Percentiles rank a stretch among this genome's conserved stretches.
Conservation (phyloP, 23 red algal species). For the Agarophyton chilense region DNA sequence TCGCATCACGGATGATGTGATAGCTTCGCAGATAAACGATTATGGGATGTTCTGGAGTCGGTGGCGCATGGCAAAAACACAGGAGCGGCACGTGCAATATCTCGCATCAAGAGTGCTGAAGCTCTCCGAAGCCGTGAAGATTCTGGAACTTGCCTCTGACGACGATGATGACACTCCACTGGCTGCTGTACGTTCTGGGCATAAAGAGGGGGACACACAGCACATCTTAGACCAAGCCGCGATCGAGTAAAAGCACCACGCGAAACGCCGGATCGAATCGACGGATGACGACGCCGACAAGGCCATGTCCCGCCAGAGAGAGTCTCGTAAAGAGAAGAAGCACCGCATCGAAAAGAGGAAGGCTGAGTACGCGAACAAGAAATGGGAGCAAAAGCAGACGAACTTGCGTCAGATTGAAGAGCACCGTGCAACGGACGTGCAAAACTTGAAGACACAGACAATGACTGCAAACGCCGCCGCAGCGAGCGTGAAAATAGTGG, state of each 20-base stretch:
- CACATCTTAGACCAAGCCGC: constrained; percentile 15
- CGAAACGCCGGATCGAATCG: neutral
- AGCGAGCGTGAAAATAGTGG: neutral
- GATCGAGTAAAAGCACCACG: neutral
- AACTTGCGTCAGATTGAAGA: neutral
- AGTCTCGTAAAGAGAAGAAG: neutral
- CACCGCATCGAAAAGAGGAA: neutral
- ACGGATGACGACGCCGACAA: neutral
- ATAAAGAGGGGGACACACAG: too few species aligned
- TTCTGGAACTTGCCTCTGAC: too few species aligned
- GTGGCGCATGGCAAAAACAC: too few species aligned
- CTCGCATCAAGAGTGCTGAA: too few species aligned
- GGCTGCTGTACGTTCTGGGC: neutral
- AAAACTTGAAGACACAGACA: neutral
- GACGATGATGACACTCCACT: neutral
- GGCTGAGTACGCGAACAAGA: constrained; percentile 6
- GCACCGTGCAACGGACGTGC: neutral
- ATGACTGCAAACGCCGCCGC: neutral
- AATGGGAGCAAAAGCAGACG: neutral
- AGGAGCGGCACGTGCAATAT: too few species aligned
- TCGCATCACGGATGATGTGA: too few species aligned
- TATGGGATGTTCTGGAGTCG: too few species aligned
- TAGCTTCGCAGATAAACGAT: too few species aligned
- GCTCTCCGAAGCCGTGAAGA: too few species aligned
- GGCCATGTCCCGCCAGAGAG: neutral